Conservation (phyloP, 2,329 filamentous ascomycete genomes). For the Akanthomyces lecanii region DNA sequence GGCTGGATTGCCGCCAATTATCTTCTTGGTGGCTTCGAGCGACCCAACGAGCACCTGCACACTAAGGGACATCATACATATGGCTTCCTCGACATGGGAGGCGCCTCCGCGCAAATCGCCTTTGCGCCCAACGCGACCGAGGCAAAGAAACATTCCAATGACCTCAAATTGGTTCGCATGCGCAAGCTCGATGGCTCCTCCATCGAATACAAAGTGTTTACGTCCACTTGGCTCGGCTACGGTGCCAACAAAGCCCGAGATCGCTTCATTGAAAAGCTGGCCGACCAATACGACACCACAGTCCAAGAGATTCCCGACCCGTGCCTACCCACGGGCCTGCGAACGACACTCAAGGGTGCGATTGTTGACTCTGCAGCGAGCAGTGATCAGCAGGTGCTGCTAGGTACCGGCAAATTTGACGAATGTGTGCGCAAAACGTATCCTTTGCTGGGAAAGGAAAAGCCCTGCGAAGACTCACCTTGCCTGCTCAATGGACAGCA, state of each 20-base stretch:
- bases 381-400: slow-evolving; percentile 48
- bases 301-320: slow-evolving; percentile 77
- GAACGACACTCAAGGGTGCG: slow-evolving; percentile 68
- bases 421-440: slow-evolving; percentile 79
- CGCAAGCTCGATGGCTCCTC: slow-evolving; percentile 74
- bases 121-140: slow-evolving; percentile 94
- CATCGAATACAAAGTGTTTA: slow-evolving; percentile 84
- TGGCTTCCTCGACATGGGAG: slow-evolving; percentile 97
- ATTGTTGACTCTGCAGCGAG: slow-evolving; percentile 35
- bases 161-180: slow-evolving; percentile 80
- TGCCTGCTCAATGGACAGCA: slow-evolving; percentile 90
- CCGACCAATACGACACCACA: slow-evolving; percentile 58
- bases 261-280: slow-evolving; percentile 75
- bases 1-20: slow-evolving; percentile 98
- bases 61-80: slow-evolving; percentile 91
- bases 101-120: slow-evolving; percentile 94
- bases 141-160: slow-evolving; percentile 80
- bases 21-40: slow-evolving; percentile 83
- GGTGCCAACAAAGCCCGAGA: slow-evolving; percentile 91
- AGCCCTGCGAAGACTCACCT: slow-evolving; percentile 74
- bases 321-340: slow-evolving; percentile 76
- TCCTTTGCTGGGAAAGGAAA: slow-evolving; percentile 84
- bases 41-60: slow-evolving; percentile 68
- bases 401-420: slow-evolving; percentile 83
- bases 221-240: slow-evolving; percentile 94